Evolutionary conservation across 176 grass and related monocot species (phyloP).

Genomic region (Rhynchospora pubera): DNA sequence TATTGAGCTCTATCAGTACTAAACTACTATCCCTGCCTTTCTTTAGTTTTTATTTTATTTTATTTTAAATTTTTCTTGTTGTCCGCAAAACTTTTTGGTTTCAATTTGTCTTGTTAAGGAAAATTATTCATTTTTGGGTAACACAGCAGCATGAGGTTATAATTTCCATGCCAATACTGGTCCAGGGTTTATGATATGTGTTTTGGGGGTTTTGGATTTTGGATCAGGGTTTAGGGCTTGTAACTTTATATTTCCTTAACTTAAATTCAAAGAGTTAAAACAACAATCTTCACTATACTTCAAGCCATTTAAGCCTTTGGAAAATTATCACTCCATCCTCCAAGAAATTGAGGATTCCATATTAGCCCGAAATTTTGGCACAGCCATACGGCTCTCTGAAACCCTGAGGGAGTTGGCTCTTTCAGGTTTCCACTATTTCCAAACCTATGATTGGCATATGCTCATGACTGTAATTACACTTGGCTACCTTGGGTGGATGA

Average conservation of each 20-base stretch:
- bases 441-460: slow-evolving; percentile 98
- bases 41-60: background rate
- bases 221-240: background rate
- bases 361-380: slow-evolving; percentile 53
- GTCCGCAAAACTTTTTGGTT: background rate
- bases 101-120: background rate
- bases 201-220: too few relatives aligned
- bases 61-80: background rate
- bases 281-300: slow-evolving; percentile 71
- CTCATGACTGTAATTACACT: slow-evolving; percentile 90
- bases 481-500: slow-evolving; percentile 97
- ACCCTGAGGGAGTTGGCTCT: slow-evolving; percentile 69
- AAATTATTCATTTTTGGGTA: background rate
- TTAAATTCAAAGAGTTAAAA: slow-evolving; percentile 54
- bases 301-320: slow-evolving; percentile 81
- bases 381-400: slow-evolving; percentile 63
- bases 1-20: background rate
- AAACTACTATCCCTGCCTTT: background rate
- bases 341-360: slow-evolving; percentile 79
- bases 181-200: background rate
- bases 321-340: slow-evolving; percentile 50
- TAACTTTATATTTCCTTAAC: slow-evolving; percentile 29
- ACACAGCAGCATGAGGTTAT: background rate
- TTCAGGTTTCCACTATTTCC: slow-evolving; percentile 93
- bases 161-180: background rate